These are phyloP conservation scores for Leptoxyphium fumago DNA, from an alignment of 2,329 filamentous ascomycete species.

Conservation along the genomic window DNA sequence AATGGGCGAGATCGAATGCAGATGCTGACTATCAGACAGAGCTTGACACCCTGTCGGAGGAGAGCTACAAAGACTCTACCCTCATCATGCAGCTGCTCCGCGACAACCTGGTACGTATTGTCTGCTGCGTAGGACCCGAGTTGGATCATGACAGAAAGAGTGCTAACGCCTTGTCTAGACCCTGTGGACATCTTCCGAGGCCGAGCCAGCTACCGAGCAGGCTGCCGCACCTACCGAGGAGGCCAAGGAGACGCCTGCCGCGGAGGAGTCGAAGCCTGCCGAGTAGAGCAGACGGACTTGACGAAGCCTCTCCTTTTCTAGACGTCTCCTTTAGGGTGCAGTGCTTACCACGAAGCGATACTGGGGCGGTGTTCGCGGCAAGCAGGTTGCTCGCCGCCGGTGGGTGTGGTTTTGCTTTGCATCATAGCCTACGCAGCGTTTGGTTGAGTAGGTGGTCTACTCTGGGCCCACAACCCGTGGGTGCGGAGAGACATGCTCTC, in stretches of 20 bases:
- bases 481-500: not conserved
- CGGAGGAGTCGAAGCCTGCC: slow-evolving; percentile 32
- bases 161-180: slow-evolving; percentile 44
- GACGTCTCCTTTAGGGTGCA: not conserved
- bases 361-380: not conserved
- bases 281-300: slow-evolving; percentile 16
- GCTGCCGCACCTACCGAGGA: slow-evolving; percentile 28
- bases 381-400: not conserved
- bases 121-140: too few species aligned
- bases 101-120: slow-evolving; percentile 64
- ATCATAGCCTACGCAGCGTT: not conserved
- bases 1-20: not conserved
- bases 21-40: slow-evolving; percentile 38
- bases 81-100: slow-evolving; percentile 98
- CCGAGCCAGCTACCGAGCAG: slow-evolving; percentile 54
- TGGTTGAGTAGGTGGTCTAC: not conserved
- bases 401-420: not conserved
- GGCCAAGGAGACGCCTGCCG: slow-evolving; percentile 43
- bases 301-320: not conserved
- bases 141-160: not conserved
- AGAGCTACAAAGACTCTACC: slow-evolving; percentile 98
- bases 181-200: slow-evolving; percentile 98
- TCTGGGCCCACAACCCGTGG: not conserved
- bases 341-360: not conserved
- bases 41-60: slow-evolving; percentile 91